Conservation (phyloP, 179 eudicot genomes). For the Gypsophila paniculata region DNA sequence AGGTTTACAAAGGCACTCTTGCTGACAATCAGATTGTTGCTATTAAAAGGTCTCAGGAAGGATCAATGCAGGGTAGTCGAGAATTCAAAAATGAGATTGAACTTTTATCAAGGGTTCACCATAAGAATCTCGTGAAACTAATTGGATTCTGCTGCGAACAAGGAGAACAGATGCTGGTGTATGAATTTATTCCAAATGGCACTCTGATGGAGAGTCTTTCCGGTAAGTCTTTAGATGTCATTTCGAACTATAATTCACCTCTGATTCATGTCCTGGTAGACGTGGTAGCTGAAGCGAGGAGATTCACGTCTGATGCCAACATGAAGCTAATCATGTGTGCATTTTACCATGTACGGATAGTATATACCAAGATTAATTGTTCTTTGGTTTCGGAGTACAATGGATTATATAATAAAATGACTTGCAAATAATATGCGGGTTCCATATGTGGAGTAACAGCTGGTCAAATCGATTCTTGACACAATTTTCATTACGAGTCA, state of each 20-base stretch:
- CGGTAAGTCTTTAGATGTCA: constrained; percentile 27
- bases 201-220: constrained; percentile 47
- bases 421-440: no score
- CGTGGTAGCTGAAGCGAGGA: not conserved
- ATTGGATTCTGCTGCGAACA: constrained; percentile 61
- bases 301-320: not conserved
- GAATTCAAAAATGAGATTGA: constrained; percentile 69
- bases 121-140: constrained; percentile 60
- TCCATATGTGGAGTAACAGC: no score
- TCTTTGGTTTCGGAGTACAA: no score
- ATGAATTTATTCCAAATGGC: constrained; percentile 61
- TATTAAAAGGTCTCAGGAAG: constrained; percentile 60
- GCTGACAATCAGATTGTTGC: constrained; percentile 51
- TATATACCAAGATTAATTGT: not conserved
- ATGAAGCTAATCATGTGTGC: not conserved
- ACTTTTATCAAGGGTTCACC: constrained; percentile 71
- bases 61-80: constrained; percentile 57
- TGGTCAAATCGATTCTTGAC: no score
- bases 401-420: no score
- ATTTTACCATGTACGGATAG: not conserved
- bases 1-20: constrained; percentile 75
- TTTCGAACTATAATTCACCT: no score
- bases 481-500: no score
- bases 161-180: constrained; percentile 63
- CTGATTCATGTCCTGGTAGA: not conserved